phyloP scores from a whole-genome alignment of 2,329 filamentous ascomycete species.

The Apiospora malaysiana region DNA sequence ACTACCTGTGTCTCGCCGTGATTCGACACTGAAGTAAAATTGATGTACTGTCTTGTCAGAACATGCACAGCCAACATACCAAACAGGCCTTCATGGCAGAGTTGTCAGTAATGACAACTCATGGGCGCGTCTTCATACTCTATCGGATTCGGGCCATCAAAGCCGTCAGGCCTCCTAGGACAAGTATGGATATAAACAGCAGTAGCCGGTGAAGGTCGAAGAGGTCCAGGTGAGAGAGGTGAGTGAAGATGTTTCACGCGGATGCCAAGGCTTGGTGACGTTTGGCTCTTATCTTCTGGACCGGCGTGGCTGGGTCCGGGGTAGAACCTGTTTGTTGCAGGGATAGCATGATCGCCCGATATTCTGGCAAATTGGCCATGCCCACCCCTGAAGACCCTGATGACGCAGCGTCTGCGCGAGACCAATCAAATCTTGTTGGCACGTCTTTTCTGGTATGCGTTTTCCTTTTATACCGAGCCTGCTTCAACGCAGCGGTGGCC shows the following conservation, averaged over 20 bases:
- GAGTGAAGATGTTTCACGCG: slow-evolving; percentile 2
- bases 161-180: not conserved
- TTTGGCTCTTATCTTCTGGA: not conserved
- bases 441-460: not conserved
- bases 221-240: not conserved
- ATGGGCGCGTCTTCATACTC: not conserved
- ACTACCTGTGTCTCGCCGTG: too few species aligned
- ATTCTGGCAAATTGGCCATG: slow-evolving; percentile 8
- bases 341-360: not conserved
- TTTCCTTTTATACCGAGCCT: not conserved
- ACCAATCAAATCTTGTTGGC: not conserved
- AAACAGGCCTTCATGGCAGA: not conserved
- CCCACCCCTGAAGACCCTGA: slow-evolving; percentile 16
- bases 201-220: not conserved
- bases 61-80: too few species aligned
- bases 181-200: not conserved
- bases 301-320: slow-evolving; percentile 6
- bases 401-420: slow-evolving; percentile 11
- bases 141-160: not conserved
- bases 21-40: too few species aligned
- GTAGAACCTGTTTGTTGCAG: slow-evolving; percentile 16
- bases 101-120: not conserved
- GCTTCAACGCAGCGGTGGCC: not conserved
- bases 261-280: slow-evolving; percentile 11
- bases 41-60: too few species aligned